Percentiles rank a stretch among this genome's conserved stretches.
These are phyloP conservation scores for Amyloporia xantha DNA, from an alignment of 768 basidiomycete species.

Conservation along the genomic window DNA sequence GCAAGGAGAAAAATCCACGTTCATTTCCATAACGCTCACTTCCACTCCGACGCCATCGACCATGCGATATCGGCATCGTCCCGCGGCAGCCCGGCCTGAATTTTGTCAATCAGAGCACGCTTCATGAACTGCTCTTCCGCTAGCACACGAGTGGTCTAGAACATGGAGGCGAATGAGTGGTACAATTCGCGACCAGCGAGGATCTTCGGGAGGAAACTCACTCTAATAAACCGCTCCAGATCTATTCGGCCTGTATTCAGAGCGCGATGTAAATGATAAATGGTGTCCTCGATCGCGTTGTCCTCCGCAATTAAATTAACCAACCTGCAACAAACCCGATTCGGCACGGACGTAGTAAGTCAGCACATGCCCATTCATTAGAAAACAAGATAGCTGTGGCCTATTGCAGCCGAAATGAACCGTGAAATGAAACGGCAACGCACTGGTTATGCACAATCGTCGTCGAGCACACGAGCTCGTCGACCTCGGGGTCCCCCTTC, in stretches of 20 bases:
- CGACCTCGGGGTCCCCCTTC: conserved; percentile 88
- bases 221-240: conserved; percentile 90
- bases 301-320: conserved; percentile 99
- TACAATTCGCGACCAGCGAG: background rate
- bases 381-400: background rate
- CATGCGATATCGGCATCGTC: conserved; percentile 21
- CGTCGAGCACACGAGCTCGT: conserved; percentile 93
- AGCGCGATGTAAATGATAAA: conserved; percentile 93
- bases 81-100: conserved; percentile 54
- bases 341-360: no score
- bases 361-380: background rate
- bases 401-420: background rate
- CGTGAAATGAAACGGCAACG: conserved; percentile 25
- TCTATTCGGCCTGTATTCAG: conserved; percentile 89
- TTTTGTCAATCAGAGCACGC: conserved; percentile 90
- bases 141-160: conserved; percentile 73
- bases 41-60: conserved; percentile 6
- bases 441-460: conserved; percentile 97
- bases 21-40: no score
- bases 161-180: conserved; percentile 6
- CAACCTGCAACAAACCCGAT: conserved; percentile 52
- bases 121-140: conserved; percentile 98
- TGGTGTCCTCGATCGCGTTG: conserved; percentile 96
- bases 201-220: conserved; percentile 31
- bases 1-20: no score